phyloP scores from a whole-genome alignment of 1,284 basidiomycete genomes.

The Erythrobasidium hasegawianum region DNA sequence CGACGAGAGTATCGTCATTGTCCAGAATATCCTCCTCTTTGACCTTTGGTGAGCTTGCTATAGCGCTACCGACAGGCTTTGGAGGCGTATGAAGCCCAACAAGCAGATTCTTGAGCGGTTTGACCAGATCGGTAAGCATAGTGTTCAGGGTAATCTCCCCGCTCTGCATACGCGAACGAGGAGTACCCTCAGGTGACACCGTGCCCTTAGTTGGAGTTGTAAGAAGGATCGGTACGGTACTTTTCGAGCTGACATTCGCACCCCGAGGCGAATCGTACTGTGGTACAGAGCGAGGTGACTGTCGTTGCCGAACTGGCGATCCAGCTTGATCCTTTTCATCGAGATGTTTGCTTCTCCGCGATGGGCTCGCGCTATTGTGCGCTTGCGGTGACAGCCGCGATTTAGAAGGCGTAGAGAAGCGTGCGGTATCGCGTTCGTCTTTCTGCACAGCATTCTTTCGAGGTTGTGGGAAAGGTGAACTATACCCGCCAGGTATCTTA shows the following conservation, averaged over 20 bases:
- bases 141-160: conserved; percentile 1
- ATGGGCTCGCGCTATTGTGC: background rate
- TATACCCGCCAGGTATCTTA: conserved; percentile 16
- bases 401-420: background rate
- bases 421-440: background rate
- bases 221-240: background rate
- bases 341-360: conserved; percentile 3
- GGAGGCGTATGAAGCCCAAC: background rate
- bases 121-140: conserved; percentile 13
- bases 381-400: background rate
- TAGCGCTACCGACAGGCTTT: background rate
- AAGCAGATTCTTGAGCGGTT: conserved; percentile 12
- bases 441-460: background rate
- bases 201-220: background rate
- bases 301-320: background rate
- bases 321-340: background rate
- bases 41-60: background rate
- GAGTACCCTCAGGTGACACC: background rate
- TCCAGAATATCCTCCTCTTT: background rate
- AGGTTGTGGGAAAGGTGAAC: conserved; percentile 21
- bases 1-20: background rate
- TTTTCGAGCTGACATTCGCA: background rate
- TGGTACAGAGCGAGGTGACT: background rate
- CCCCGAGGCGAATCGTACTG: background rate
- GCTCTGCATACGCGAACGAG: background rate